These are phyloP conservation scores for Prunus padus DNA, from an alignment of 306 rosid genomes.

Conservation along the genomic window DNA sequence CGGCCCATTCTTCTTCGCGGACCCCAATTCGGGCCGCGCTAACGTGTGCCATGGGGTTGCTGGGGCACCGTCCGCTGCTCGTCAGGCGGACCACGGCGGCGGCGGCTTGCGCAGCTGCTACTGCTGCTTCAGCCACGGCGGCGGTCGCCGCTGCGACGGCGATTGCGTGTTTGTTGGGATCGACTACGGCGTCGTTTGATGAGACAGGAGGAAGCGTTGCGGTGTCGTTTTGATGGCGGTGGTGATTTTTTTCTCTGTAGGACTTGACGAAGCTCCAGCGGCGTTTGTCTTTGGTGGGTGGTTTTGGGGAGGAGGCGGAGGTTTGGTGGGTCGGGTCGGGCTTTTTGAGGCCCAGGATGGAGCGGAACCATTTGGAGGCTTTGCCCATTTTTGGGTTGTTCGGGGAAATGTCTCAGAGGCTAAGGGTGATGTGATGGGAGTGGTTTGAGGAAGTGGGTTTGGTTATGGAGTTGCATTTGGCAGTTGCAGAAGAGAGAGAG, in stretches of 20 bases:
- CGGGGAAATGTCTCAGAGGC: background rate
- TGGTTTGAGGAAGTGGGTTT: background rate
- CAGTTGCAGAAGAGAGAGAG: slow-evolving; percentile 11
- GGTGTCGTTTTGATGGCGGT: background rate
- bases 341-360: slow-evolving; percentile 48
- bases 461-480: slow-evolving; percentile 24
- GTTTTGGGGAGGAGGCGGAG: slow-evolving; percentile 24
- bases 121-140: slow-evolving; percentile 57
- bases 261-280: slow-evolving; percentile 76
- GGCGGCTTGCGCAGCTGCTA: slow-evolving; percentile 61
- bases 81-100: slow-evolving; percentile 57
- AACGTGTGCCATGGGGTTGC: slow-evolving; percentile 3
- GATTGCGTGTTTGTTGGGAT: slow-evolving; percentile 48
- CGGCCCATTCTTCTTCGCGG: slow-evolving; percentile 65
- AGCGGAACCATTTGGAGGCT: slow-evolving; percentile 77
- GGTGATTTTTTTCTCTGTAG: slow-evolving; percentile 40
- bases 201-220: background rate
- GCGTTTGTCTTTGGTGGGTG: slow-evolving; percentile 44
- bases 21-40: slow-evolving; percentile 11
- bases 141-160: slow-evolving; percentile 56
- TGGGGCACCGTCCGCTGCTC: slow-evolving; percentile 25
- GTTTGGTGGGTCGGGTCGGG: slow-evolving; percentile 14
- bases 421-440: background rate
- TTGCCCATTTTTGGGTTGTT: slow-evolving; percentile 53
- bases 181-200: slow-evolving; percentile 9